Conservation (phyloP, 2,329 filamentous ascomycete species). For the Botrytis paeoniae region DNA sequence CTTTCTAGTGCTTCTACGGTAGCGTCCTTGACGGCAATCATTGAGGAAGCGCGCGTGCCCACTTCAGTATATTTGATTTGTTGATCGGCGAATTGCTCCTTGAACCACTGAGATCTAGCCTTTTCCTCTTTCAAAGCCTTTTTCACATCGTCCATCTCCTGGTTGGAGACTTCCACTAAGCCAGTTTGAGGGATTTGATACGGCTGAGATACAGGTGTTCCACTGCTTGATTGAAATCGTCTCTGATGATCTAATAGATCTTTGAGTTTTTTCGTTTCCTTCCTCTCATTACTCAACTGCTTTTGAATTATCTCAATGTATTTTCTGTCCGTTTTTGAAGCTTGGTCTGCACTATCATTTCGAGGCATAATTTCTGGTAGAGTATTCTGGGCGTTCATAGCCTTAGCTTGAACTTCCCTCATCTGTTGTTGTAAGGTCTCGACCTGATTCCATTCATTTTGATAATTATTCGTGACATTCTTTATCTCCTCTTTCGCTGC, state of each 20-base stretch:
- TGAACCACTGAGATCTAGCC: not conserved
- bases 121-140: not conserved
- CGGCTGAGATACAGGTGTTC: not conserved
- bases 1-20: not conserved
- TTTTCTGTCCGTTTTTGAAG: not conserved
- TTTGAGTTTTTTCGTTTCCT: not conserved
- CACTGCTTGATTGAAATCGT: not conserved
- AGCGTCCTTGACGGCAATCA: not conserved
- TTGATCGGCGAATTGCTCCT: not conserved
- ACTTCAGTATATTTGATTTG: not conserved
- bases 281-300: not conserved
- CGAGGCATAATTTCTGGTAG: not conserved
- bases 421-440: not conserved
- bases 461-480: not conserved
- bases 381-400: not conserved
- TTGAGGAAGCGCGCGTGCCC: not conserved
- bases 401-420: not conserved
- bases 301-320: not conserved
- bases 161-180: rapidly evolving
- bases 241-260: not conserved
- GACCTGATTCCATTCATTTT: slow-evolving; percentile 1
- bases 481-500: not conserved
- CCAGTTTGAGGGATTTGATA: not conserved
- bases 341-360: not conserved
- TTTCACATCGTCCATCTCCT: not conserved